A percentile compares a stretch with the other conserved stretches of the same genome.
Evolutionary conservation across 352 stramenopile genomes (phyloP).

Genomic region (Phytophthora podocarpi): DNA sequence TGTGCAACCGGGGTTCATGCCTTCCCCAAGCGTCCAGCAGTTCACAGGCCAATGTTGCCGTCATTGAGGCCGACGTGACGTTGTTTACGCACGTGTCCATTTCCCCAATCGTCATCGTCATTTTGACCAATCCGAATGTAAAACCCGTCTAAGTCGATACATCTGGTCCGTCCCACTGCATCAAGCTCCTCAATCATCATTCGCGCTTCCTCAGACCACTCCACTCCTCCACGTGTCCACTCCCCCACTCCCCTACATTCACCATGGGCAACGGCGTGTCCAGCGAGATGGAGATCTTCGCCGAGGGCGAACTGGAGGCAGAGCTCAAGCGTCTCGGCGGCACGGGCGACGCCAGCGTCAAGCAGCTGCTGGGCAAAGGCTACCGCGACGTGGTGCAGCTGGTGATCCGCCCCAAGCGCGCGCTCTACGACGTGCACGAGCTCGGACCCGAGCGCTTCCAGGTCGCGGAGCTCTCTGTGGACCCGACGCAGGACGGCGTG

Average conservation of each 20-base stretch:
- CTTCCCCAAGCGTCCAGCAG: too few relatives aligned
- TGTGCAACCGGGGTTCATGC: too few relatives aligned
- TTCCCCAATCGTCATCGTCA: neutral
- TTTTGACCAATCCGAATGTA: neutral
- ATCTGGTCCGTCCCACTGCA: constrained; percentile 12
- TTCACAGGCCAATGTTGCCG: too few relatives aligned
- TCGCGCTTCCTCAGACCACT: neutral
- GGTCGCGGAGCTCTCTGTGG: constrained; percentile 35
- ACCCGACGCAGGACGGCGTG: constrained; percentile 13
- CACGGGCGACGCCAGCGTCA: constrained; percentile 70
- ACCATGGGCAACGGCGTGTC: constrained; percentile 79
- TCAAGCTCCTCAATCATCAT: constrained; percentile 4
- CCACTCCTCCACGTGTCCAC: too few relatives aligned
- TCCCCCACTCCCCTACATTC: too few relatives aligned
- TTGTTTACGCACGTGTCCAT: neutral
- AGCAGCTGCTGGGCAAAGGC: constrained; percentile 72
- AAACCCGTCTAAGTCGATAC: neutral
- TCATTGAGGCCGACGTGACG: neutral
- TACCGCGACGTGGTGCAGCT: constrained; percentile 81
- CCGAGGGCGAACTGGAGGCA: constrained; percentile 74
- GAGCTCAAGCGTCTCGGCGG: constrained; percentile 71
- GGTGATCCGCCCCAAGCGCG: constrained; percentile 74
- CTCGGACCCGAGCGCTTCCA: constrained; percentile 60
- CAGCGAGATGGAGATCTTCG: constrained; percentile 83
- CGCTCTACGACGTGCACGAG: constrained; percentile 50